Evolutionary conservation across 73 alveolate species (phyloP).

Genomic region (Tetrahymena thermophila): DNA sequence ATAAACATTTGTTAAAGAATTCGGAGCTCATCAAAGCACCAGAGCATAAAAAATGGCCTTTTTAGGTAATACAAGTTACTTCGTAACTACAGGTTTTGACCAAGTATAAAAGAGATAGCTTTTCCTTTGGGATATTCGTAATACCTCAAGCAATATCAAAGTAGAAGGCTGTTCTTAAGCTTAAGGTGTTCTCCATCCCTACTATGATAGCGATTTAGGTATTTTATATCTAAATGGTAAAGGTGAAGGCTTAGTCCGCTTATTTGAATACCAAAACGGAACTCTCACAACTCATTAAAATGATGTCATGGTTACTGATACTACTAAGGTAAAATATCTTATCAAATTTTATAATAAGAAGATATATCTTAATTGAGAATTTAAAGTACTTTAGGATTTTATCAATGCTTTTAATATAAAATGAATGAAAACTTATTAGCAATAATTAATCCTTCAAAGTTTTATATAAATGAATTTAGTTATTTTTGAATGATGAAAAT

Average conservation of each 20-base stretch:
- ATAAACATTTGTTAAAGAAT: slow-evolving; percentile 42
- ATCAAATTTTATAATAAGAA: neutral
- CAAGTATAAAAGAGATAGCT: slow-evolving; percentile 73
- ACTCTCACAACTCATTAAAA: neutral
- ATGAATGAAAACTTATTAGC: no score
- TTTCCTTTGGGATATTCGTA: slow-evolving; percentile 86
- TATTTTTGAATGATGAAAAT: no score
- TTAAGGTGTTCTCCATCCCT: slow-evolving; percentile 78
- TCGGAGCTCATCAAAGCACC: slow-evolving; percentile 79
- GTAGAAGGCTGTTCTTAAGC: slow-evolving; percentile 58
- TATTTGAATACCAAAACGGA: slow-evolving; percentile 69
- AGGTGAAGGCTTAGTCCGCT: slow-evolving; percentile 76
- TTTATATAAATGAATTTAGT: no score
- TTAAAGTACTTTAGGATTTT: neutral
- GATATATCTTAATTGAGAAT: neutral
- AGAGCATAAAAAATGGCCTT: slow-evolving; percentile 79
- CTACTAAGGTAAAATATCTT: neutral
- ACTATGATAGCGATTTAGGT: slow-evolving; percentile 70
- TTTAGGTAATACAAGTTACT: slow-evolving; percentile 59
- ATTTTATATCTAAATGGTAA: slow-evolving; percentile 69
- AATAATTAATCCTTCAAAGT: no score
- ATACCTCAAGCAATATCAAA: slow-evolving; percentile 53
- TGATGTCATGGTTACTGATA: neutral
- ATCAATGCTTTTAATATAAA: neutral
- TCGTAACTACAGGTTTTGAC: slow-evolving; percentile 78